Evolutionary conservation across 2,329 filamentous ascomycete species (phyloP), one percentile per base, ranked within the genome.

Genomic region (Paracamarosporium sp.): DNA sequence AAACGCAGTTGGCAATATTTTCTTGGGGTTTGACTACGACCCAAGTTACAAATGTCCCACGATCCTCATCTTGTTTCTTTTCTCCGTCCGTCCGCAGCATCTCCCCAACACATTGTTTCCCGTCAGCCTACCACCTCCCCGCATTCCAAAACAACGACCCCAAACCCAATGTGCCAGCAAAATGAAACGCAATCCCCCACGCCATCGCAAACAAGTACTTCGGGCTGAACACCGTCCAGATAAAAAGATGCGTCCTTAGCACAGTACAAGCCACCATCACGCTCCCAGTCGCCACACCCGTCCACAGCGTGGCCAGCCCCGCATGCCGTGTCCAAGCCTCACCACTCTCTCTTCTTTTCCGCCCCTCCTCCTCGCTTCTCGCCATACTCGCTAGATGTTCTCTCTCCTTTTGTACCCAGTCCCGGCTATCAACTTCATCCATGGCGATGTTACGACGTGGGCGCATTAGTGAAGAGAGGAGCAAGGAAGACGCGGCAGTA

Each of bases 221-320:
- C 0, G 95, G 95, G 63, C 92, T 96, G 76, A 99, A 99, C 11
- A 99, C 95, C 0, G 94, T 98, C 95, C 95, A 99, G 60, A 99
- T 93, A 74, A 99, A 99, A 56, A 99, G 77, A 81, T 99, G 95
- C 28, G 91, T 92, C 64, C 94, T 83, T 71, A 99, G 76, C 7
- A 86, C 82, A 46, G 90, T 93, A 76, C 95, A 99, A 15, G 94
- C 93, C 13, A 85, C 86, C 94, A 98, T 98, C 24, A 97, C 89
- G 45, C 87, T 89, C 2, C 87, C 77, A 52, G 91, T 77, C 62
- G 87, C 87, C 1, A 81, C 80, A 1, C 90, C 83, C 11, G 86
- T 80, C 73, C 95, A 96, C 11, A 89, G 75, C 1, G 93, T 96
- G 68, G 91, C 76, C 38, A 91, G 68, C 0, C 84, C 80, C 0